Evolutionary conservation across 1,284 basidiomycete genomes (phyloP), one percentile per base, ranked within the genome.

Genomic region (Pterulicium gracile): DNA sequence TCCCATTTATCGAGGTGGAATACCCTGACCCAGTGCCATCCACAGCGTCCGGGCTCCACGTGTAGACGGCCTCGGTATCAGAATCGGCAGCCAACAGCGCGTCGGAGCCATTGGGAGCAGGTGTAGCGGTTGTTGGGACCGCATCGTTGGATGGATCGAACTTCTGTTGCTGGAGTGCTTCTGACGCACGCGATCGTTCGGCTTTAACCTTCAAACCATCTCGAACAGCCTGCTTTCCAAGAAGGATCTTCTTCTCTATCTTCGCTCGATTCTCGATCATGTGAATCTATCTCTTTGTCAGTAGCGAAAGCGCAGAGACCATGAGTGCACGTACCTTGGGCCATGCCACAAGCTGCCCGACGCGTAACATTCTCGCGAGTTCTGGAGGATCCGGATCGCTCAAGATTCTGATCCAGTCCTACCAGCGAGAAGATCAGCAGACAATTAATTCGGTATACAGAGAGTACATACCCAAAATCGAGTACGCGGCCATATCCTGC

Each of bases 341-440:
- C 90, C 90, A 97, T 17, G 93, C 85, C n/a, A 90, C 92, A n/a
- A 79, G 62, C 63, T 95, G 73, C 3, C 94, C 93, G 2, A 91
- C 86, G 46, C 69, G 67, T 51, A 95, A 77, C 89, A 94, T 92
- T 46, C 89, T 70, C 50, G 75, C 77, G 41, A 97, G 66, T 60
- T 94, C 87, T 13, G 64, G 55, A n/a, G 76, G 75, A 60, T 87
- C 79, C 0, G 91, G 90, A 61, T 96, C 93, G 39, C 80, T 87
- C 35, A 97, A 64, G 36, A 96, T 77, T 42, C 73, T 77, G 46
- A 88, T 63, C 89, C 89, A 95, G 56, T 95, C 91, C 79, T 84
- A 53, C 0, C 46, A 45, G 56, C 46, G 39, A 15, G 45, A 24
- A 34, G 39, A 51, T 36, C 48, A 47, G 18, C 24, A 48, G 47